Evolutionary conservation across 345 rosid species (phyloP), one percentile per base, ranked within the genome.

Genomic region (Arabis alpina): DNA sequence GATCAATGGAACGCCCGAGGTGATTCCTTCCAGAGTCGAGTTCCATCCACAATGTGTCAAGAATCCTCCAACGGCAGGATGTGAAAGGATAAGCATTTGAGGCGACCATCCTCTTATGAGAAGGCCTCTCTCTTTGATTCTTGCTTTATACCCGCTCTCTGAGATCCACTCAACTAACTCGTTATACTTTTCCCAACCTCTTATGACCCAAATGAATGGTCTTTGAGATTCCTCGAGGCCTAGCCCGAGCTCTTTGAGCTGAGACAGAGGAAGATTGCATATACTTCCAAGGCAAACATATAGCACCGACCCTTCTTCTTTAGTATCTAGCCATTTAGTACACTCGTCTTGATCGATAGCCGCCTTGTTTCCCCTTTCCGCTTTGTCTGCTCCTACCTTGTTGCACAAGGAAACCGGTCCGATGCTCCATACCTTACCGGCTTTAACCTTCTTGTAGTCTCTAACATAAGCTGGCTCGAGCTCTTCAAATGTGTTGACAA

Each of bases 41-140:
- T 85, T 88, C 93, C 90, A 87, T 0, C 90, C 90, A 30, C 88
- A 87, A 23, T 87, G 93, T 0, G 84, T 87, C 69, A 87, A 44
- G 76, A 88, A 86, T 13, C 88, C 90, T 10, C 83, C 87, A 2
- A 81, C 44, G 0, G 90, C 45, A 0, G 71, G 73, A 41, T 88
- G 90, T 12, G 93, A 76, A 5, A 88, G 61, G 2, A 88, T 86
- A 5, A 80, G 9, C 5, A 84, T 77, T 53, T 88, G 90, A 0
- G 93, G 88, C 3, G 93, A 81, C 88, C 90, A 88, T 4, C 86
- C 93, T 40, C 53, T 60, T 11, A 85, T 81, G 28, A 83, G 19
- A 3, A 85, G 54, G 0, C 88, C 90, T 70, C 76, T 65, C 4
- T 68, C 82, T 28, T 42, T 28, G 14, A 44, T 25, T 25, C 75